These are phyloP conservation scores for Prunus fruticosa DNA, from an alignment of 306 rosid species.

Conservation along the genomic window DNA sequence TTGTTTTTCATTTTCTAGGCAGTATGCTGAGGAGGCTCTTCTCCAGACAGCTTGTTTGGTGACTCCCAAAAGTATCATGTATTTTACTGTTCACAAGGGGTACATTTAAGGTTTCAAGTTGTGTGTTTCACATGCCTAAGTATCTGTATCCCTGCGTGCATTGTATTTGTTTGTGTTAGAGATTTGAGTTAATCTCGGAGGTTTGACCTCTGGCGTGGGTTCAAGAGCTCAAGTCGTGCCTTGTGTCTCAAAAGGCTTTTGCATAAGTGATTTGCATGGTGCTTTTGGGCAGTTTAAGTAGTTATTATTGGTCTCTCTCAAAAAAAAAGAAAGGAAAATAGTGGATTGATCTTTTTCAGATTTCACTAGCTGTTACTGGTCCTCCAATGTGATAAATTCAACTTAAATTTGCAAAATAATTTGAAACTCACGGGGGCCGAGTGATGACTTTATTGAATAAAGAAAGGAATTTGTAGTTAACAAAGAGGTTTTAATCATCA, in stretches of 20 bases:
- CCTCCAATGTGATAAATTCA: background rate
- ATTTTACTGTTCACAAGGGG: too few species aligned
- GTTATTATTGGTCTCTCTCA: background rate
- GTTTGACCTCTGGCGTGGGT: background rate
- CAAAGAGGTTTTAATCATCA: constrained; percentile 9
- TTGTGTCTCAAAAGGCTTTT: background rate
- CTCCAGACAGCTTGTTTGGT: constrained; percentile 87
- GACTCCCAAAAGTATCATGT: constrained; percentile 75
- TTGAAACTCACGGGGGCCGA: background rate
- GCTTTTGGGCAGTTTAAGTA: background rate
- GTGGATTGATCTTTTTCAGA: background rate
- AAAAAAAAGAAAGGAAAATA: background rate
- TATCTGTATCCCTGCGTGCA: background rate
- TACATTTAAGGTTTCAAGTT: constrained; percentile 22
- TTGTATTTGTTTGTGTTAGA: background rate
- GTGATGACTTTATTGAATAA: constrained; percentile 9
- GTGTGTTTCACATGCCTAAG: background rate
- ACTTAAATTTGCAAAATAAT: background rate
- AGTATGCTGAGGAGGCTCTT: constrained; percentile 95
- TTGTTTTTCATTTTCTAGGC: constrained; percentile 81
- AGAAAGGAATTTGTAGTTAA: background rate
- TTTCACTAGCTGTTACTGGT: background rate
- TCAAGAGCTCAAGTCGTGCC: background rate
- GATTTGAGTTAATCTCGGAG: background rate
- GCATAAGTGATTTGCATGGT: background rate